Conservation (phyloP, 345 rosid genomes). For the Physaria fendleri region DNA sequence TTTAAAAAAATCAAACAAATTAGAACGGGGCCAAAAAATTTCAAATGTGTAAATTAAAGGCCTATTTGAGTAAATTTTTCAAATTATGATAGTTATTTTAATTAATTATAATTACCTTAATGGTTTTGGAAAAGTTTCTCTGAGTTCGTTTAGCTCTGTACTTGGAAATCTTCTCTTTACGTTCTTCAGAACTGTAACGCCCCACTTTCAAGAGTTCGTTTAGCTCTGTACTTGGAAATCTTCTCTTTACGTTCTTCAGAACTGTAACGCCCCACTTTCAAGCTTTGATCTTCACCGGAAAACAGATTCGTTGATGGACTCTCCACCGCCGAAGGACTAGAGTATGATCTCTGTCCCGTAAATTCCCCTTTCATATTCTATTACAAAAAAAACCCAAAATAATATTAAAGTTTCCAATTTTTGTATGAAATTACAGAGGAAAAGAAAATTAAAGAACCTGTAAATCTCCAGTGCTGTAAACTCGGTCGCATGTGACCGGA, state of each 20-base stretch:
- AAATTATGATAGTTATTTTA: too few relatives aligned
- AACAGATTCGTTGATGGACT: conserved; percentile 21
- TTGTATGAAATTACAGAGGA: not conserved
- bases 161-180: conserved; percentile 78
- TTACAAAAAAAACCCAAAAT: not conserved
- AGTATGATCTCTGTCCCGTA: conserved; percentile 18
- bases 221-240: conserved; percentile 92
- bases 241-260: conserved; percentile 81
- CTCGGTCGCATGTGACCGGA: conserved; percentile 64
- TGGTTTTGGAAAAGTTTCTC: conserved; percentile 93
- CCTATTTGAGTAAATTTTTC: too few relatives aligned
- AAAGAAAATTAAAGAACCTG: conserved; percentile 31
- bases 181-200: conserved; percentile 79
- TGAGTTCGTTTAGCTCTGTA: conserved; percentile 89
- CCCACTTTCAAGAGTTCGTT: conserved; percentile 61
- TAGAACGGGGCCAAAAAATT: not conserved
- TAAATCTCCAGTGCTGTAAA: conserved; percentile 77
- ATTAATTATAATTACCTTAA: conserved; percentile 47
- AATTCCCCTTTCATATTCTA: conserved; percentile 21
- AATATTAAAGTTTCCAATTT: too few relatives aligned
- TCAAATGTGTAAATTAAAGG: not conserved
- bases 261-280: conserved; percentile 72
- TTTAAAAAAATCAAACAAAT: not conserved
- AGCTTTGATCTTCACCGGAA: conserved; percentile 45
- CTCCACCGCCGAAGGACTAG: conserved; percentile 25